Evolutionary conservation across 129 eudicot species (phyloP), one percentile per base, ranked within the genome.

Genomic region (Glebionis coronaria): DNA sequence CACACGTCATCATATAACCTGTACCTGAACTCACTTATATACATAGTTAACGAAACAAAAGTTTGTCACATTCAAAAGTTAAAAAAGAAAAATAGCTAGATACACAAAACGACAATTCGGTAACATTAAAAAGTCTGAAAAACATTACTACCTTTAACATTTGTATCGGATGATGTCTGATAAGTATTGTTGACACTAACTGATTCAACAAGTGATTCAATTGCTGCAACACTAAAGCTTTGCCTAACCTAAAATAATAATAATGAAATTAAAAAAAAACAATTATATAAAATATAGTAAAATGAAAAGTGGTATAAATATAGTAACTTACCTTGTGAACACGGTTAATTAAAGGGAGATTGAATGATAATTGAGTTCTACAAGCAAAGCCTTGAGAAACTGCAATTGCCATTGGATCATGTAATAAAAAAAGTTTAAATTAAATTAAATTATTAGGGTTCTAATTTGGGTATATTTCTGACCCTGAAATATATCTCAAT

Each of bases 331-430:
- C 80, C 79, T 73, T 77, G 76, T 65, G 78, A 45, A 61, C 20
- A 63, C 79, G 76, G 35, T 45, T 67, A 44, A 73, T 51, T 16
- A 77, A 62, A 35, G 82, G 77, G 57, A 72, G 70, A 64, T 63
- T 77, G 67, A 76, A 76, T 40, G 76, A 67, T 73, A 68, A 27
- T 19, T 68, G 82, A 61, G 21, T 73, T 73, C 80, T 69, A 25
- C 79, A 68, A 57, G 73, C 85, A 63, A 81, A 74, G 7, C 73
- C 86, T 73, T 77, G 80, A 57, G 70, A 70, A 55, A 71, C 72
- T 63, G 86, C 70, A 5, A 81, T 77, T 65, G 82, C 73, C 86
- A 81, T 81, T 65, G 58, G 68, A 45, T 27, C 3, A 27, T 27
- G 6, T 47, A 9, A 35, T 23, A n/a, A 2, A 20, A n/a, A n/a